Base-by-base conservation (phyloP, 148 eudicot species). In the Pharnaceum exiguum region DNA sequence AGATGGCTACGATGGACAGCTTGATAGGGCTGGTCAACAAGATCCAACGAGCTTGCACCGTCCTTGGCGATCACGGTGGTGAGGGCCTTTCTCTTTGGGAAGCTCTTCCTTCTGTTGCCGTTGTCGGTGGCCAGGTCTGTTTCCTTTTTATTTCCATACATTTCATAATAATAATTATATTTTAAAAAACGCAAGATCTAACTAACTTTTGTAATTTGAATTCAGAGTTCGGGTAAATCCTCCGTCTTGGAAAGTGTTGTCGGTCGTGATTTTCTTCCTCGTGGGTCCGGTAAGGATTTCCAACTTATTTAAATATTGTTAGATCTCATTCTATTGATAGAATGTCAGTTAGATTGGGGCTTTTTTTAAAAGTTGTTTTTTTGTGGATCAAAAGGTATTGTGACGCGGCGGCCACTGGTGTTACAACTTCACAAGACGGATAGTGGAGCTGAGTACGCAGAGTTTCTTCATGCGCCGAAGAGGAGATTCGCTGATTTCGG, bases 211-310 rank as follows among this genome's bases (percentile, higher is more conserved):
- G 35, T 15, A 32, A 57, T 40, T 21, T 3, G 42, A 12, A 47
- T 67, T 28, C 66, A 93, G 99, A 93, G 99, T 79, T 94, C 99
- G 7, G 99, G 99, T 7, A 94, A 94, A 78, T 94, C 99, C 1
- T 94, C 96, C 29, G 99, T 94, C 57, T 71, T 89, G 60, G 99
- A 89, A 68, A 89, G 96, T 55, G 78, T 94, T 36, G 99, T 94
- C 0, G 99, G 99, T 19, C 77, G 99, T 72, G 99, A 94, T 80
- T 94, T 94, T 72, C 82, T 94, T 61, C 99, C 99, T 59, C 99
- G 99, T 63, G 99, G 99, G 89, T 89, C 99, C 7, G 99, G 99
- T 89, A 77, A 26, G 22, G 10, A 17, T 22, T 46, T 37, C n/a
- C n/a, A n/a, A n/a, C n/a, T n/a, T n/a, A n/a, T n/a, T n/a, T n/a